Evolutionary conservation across 768 basidiomycete genomes (phyloP).

Genomic region (Mycena maculata): DNA sequence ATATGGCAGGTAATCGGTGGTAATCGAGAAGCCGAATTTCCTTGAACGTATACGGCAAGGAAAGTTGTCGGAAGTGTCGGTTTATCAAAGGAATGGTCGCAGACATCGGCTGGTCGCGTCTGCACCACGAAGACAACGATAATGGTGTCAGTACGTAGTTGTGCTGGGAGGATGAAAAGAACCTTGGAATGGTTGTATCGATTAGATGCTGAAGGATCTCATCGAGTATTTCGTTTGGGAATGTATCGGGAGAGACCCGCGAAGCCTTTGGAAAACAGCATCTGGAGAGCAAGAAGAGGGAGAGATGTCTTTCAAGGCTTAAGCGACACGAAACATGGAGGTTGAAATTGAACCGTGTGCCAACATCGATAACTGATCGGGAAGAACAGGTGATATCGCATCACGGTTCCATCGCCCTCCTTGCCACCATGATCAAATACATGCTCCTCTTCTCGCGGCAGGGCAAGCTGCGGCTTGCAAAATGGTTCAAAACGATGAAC

Average conservation of each 20-base stretch:
- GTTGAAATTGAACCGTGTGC: too few relatives aligned
- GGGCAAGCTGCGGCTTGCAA: slow-evolving; percentile 88
- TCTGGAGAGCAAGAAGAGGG: too few relatives aligned
- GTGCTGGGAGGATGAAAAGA: too few relatives aligned
- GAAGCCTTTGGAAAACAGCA: background rate
- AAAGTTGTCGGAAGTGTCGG: background rate
- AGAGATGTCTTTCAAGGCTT: background rate
- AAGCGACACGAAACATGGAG: background rate
- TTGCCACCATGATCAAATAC: slow-evolving; percentile 82
- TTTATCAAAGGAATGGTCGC: background rate
- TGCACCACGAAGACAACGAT: too few relatives aligned
- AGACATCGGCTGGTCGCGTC: too few relatives aligned
- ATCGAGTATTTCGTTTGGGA: slow-evolving; percentile 2
- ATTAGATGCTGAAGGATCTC: background rate
- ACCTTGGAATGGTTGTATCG: background rate
- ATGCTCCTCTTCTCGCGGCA: slow-evolving; percentile 94
- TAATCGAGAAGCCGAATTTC: background rate
- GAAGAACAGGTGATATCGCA: background rate
- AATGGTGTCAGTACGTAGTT: too few relatives aligned
- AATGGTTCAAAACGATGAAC: slow-evolving; percentile 93
- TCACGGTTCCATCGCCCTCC: background rate
- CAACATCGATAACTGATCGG: too few relatives aligned
- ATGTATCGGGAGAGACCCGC: background rate
- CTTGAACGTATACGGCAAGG: background rate
- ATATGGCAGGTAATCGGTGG: too few relatives aligned